Evolutionary conservation across 2,329 filamentous ascomycete species (phyloP), one percentile per base, ranked within the genome.

Genomic region (Fusarium staphyleae): DNA sequence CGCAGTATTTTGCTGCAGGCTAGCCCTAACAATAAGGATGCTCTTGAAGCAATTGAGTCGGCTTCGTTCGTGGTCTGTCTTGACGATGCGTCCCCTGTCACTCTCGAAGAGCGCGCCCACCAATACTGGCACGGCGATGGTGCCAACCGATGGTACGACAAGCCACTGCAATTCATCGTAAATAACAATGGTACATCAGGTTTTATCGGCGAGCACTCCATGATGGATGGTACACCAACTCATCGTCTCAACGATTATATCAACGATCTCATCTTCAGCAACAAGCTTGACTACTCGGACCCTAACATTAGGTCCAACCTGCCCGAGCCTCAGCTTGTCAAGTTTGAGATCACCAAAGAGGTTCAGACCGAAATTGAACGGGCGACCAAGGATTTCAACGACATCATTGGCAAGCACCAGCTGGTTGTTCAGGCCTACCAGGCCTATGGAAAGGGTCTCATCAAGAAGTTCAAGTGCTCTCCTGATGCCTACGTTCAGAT

Each of bases 221-320:
- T 99, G 95, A 99, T 99, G 96, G 95, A 99, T 72, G 95, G 96
- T 62, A 99, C 95, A 6, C 93, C 96, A 1, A 99, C 96, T 3
- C 95, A 98, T 77, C 89, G 96, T 36, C 83, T 99, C 13, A 99
- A 97, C 75, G 95, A 99, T 81, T 95, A 92, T 70, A 84, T 96
- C 71, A 96, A 93, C 78, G 87, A 90, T 72, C 84, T 90, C 69
- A 97, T 98, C 74, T 93, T 96, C 77, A 88, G 88, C 78, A 93
- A 96, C 78, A 96, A 95, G 74, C 86, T 99, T 53, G 92, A 97
- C 75, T 90, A 97, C 71, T 89, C 88, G 55, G 84, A 92, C 72
- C 83, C 91, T 7, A 78, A 79, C 30, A 76, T 96, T 55, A 91
- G 95, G 68, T 92, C 91, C 37, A 85, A 89, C 74, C 83, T 99